Conservation (phyloP, 169 alveolate genomes). For the Plasmodium adleri region DNA sequence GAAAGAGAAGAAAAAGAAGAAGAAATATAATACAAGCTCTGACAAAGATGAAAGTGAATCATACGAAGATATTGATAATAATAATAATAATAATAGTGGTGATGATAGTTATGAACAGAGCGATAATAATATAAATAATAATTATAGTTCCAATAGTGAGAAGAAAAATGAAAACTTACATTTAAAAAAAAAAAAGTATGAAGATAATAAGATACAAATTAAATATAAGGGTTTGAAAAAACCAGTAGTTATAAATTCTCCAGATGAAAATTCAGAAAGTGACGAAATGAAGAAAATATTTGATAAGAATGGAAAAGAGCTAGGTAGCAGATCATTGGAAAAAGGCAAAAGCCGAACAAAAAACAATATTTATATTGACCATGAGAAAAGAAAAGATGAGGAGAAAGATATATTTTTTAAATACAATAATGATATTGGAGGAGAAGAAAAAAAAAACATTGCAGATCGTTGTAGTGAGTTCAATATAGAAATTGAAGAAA, state of each 20-base stretch:
- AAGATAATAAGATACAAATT: no score
- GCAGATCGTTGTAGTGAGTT: conserved; percentile 17
- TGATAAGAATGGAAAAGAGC: not conserved
- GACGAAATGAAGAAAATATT: not conserved
- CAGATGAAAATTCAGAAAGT: not conserved
- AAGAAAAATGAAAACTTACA: not conserved
- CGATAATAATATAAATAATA: not conserved
- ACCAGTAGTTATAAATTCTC: no score
- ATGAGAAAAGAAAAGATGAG: not conserved
- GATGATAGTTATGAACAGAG: not conserved
- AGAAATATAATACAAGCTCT: not conserved
- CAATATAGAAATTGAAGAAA: conserved; percentile 42
- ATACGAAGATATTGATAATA: not conserved
- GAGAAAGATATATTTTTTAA: not conserved
- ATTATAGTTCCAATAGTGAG: not conserved
- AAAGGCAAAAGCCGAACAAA: not conserved
- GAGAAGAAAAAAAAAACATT: conserved; percentile 2
- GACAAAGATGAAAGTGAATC: not conserved
- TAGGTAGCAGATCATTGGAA: not conserved
- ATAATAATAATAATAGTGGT: not conserved
- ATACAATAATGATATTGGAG: not conserved
- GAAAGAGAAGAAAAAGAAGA: conserved; percentile 1
- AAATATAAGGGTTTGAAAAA: no score
- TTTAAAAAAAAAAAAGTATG: not conserved
- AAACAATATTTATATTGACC: not conserved